These are phyloP conservation scores for Populus hybrid DNA, from an alignment of 441 rosid species.

Conservation along the genomic window DNA sequence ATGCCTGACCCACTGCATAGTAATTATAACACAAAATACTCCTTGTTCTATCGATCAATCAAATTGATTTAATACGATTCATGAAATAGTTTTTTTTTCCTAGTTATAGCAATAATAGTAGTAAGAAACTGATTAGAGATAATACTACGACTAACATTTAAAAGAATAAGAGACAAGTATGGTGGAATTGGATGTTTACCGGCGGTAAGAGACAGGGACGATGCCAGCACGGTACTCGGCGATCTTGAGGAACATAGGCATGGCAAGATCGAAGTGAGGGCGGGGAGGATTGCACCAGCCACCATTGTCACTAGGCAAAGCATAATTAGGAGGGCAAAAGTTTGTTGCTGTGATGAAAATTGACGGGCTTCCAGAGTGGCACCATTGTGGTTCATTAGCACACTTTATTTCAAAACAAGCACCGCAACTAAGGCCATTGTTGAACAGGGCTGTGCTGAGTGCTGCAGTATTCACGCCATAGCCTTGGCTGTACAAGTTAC, in stretches of 20 bases:
- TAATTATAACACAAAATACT: too few relatives aligned
- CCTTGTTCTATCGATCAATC: neutral
- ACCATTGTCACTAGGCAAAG: too few relatives aligned
- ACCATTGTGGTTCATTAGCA: constrained; percentile 70
- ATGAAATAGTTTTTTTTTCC: too few relatives aligned
- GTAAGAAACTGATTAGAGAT: neutral
- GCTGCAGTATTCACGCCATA: constrained; percentile 89
- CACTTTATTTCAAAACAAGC: constrained; percentile 83
- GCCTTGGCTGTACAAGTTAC: constrained; percentile 83
- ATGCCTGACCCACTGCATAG: neutral
- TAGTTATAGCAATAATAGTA: too few relatives aligned
- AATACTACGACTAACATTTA: neutral
- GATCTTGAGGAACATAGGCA: constrained; percentile 14
- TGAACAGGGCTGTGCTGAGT: constrained; percentile 85
- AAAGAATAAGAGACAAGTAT: neutral
- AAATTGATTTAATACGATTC: too few relatives aligned
- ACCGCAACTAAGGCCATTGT: constrained; percentile 74
- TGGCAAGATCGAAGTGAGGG: too few relatives aligned
- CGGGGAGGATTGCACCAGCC: too few relatives aligned
- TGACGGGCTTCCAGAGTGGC: constrained; percentile 40
- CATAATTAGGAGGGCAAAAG: too few relatives aligned
- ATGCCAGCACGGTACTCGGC: constrained; percentile 86
- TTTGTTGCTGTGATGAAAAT: too few relatives aligned
- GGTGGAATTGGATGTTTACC: constrained; percentile 32
- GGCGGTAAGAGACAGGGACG: constrained; percentile 76